These are phyloP conservation scores for Orobanche coerulescens DNA, from an alignment of 257 asterid genomes.

Conservation along the genomic window DNA sequence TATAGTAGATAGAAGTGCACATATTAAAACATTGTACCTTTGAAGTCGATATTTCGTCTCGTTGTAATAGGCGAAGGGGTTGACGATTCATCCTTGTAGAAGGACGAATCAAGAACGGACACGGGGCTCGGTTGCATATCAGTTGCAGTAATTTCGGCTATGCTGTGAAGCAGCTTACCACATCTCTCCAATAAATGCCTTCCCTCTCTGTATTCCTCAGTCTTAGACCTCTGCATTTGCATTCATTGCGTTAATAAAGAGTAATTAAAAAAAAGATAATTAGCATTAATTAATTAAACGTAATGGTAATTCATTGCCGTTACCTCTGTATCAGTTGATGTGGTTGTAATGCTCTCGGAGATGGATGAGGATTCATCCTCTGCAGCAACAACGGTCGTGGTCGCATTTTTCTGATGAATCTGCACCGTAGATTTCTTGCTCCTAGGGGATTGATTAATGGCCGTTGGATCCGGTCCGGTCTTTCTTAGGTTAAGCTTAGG, in stretches of 20 bases:
- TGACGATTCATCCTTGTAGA: conserved; percentile 70
- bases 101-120: conserved; percentile 88
- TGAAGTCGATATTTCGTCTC: conserved; percentile 62
- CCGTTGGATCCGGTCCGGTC: conserved; percentile 34
- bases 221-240: conserved; percentile 45
- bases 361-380: conserved; percentile 82
- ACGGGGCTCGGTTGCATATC: conserved; percentile 92
- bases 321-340: conserved; percentile 80
- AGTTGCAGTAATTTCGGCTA: conserved; percentile 65
- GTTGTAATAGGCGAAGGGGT: conserved; percentile 75
- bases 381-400: conserved; percentile 25
- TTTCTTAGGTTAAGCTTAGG: conserved; percentile 54
- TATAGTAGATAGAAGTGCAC: too few relatives aligned
- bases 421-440: conserved; percentile 35
- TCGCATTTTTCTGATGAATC: conserved; percentile 44
- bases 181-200: conserved; percentile 73
- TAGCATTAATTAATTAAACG: background rate
- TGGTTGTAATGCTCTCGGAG: conserved; percentile 63
- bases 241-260: background rate
- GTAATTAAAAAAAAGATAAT: conserved; percentile 2
- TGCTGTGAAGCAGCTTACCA: conserved; percentile 82
- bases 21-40: conserved; percentile 53
- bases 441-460: conserved; percentile 38
- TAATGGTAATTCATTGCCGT: background rate
- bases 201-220: conserved; percentile 66